phyloP scores from a whole-genome alignment of 768 basidiomycete species.

The Mycena floridula region DNA sequence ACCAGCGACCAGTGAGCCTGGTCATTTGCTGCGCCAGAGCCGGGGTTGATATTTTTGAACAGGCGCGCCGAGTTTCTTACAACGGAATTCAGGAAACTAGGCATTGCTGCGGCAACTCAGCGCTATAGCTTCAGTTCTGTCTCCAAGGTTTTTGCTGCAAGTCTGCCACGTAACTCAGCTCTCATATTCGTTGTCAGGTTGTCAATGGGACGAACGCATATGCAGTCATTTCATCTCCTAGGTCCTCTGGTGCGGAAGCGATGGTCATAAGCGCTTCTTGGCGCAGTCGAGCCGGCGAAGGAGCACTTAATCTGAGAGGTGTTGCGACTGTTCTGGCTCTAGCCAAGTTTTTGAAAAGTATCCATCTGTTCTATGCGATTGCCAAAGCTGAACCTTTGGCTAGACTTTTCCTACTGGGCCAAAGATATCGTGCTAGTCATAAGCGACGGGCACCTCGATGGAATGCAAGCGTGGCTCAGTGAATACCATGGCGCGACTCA shows the following conservation, averaged over 20 bases:
- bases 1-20: conserved; percentile 64
- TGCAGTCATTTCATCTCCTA: conserved; percentile 74
- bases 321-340: conserved; percentile 80
- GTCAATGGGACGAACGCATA: conserved; percentile 75
- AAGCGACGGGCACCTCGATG: conserved; percentile 83
- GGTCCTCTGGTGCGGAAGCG: conserved; percentile 90
- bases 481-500: conserved; percentile 72
- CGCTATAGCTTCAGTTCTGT: conserved; percentile 52
- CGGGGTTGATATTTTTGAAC: conserved; percentile 3
- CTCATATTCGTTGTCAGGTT: conserved; percentile 31
- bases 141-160: conserved; percentile 36
- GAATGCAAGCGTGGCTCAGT: conserved; percentile 88
- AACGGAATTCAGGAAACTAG: conserved; percentile 66
- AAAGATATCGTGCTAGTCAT: conserved; percentile 90
- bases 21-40: conserved; percentile 1
- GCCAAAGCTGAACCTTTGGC: conserved; percentile 1
- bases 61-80: conserved; percentile 65
- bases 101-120: conserved; percentile 67
- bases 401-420: conserved; percentile 89
- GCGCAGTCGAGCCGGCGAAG: conserved; percentile 61
- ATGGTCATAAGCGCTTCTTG: conserved; percentile 91
- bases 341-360: conserved; percentile 82
- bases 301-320: conserved; percentile 75
- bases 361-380: neutral
- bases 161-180: neutral